Evolutionary conservation across 371 early-diverging fungal species (phyloP).

Genomic region (Conidiobolus incongruus): DNA sequence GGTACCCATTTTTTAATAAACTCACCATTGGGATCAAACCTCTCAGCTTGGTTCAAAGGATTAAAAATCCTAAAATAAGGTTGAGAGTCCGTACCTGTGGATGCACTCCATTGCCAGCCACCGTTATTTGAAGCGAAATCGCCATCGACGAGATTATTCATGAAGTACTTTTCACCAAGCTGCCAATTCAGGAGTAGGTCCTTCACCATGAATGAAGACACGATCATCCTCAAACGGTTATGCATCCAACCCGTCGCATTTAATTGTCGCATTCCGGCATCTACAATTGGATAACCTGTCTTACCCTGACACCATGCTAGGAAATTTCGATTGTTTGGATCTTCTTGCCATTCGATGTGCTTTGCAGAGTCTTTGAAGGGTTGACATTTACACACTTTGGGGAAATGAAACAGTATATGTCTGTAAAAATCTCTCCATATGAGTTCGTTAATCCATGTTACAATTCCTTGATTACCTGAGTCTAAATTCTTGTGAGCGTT

Average conservation of each 20-base stretch:
- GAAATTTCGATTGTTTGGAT: slow-evolving; percentile 9
- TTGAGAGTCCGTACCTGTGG: slow-evolving; percentile 36
- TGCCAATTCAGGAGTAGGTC: slow-evolving; percentile 42
- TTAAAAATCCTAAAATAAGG: slow-evolving; percentile 51
- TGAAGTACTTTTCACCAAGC: slow-evolving; percentile 30
- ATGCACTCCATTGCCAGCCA: slow-evolving; percentile 50
- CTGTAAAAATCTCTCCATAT: slow-evolving; percentile 42
- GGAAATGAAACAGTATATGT: slow-evolving; percentile 26
- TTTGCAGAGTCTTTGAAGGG: slow-evolving; percentile 27
- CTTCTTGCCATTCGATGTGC: slow-evolving; percentile 13
- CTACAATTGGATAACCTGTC: slow-evolving; percentile 47
- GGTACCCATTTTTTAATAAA: slow-evolving; percentile 20
- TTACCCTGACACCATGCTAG: slow-evolving; percentile 28
- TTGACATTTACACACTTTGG: slow-evolving; percentile 23
- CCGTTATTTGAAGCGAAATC: slow-evolving; percentile 46
- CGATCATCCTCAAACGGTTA: slow-evolving; percentile 38
- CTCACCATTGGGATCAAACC: slow-evolving; percentile 27
- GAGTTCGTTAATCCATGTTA: slow-evolving; percentile 18
- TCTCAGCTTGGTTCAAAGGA: slow-evolving; percentile 14
- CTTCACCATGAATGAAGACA: slow-evolving; percentile 36
- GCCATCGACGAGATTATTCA: slow-evolving; percentile 31
- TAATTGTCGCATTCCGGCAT: slow-evolving; percentile 39
- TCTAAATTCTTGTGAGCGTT: slow-evolving; percentile 15
- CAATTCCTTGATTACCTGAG: slow-evolving; percentile 17
- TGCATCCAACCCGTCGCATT: slow-evolving; percentile 31